Conservation (phyloP, 306 rosid species). For the Pyrus betulifolia region DNA sequence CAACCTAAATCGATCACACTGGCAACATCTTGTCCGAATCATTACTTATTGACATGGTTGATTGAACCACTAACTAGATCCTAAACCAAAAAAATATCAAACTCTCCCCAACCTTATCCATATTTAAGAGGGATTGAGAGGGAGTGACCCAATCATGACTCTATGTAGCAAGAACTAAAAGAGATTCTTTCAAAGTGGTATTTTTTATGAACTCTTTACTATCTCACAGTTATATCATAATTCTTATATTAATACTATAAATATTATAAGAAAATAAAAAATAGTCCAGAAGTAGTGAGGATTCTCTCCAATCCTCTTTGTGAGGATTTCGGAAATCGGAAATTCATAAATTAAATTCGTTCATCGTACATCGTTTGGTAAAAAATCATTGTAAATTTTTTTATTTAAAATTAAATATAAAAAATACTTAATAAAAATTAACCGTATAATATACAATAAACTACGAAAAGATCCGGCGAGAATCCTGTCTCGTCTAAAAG, state of each 20-base stretch:
- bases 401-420: no score
- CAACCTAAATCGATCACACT: background rate
- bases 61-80: background rate
- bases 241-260: no score
- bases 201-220: no score
- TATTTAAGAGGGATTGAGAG: background rate
- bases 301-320: no score
- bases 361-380: rapidly evolving
- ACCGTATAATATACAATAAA: rapidly evolving
- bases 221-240: no score
- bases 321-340: rapidly evolving
- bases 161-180: background rate
- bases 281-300: no score
- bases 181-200: background rate
- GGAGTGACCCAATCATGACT: background rate
- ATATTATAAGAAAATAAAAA: no score
- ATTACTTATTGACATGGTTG: background rate
- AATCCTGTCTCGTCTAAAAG: no score
- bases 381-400: no score
- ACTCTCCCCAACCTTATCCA: background rate
- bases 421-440: rapidly evolving
- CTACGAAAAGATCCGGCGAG: no score
- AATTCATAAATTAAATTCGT: rapidly evolving
- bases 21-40: background rate
- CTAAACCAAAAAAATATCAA: background rate